phyloP scores from a whole-genome alignment of 2,329 filamentous ascomycete genomes.

The Lachnellula subtilissima region DNA sequence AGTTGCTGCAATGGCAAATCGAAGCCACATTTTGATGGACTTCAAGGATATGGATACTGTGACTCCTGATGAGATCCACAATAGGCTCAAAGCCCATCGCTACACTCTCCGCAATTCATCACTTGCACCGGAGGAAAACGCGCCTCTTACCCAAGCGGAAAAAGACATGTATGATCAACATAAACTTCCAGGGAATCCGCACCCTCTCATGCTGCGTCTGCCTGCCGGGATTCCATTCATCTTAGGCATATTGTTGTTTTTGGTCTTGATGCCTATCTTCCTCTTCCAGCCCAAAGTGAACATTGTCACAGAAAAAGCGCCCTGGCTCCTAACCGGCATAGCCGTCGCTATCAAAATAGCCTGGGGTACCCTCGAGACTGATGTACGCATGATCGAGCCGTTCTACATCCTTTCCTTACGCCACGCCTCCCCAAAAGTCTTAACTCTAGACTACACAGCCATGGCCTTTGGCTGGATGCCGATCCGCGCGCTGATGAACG shows the following conservation, averaged over 20 bases:
- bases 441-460: conserved; percentile 69
- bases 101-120: conserved; percentile 69
- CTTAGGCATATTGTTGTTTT: conserved; percentile 50
- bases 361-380: conserved; percentile 65
- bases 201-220: conserved; percentile 63
- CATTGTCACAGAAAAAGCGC: conserved; percentile 53
- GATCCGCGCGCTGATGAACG: conserved; percentile 55
- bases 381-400: conserved; percentile 68
- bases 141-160: conserved; percentile 38
- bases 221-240: conserved; percentile 58
- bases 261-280: conserved; percentile 54
- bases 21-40: conserved; percentile 67
- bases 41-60: conserved; percentile 68
- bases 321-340: conserved; percentile 61
- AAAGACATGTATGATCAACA: conserved; percentile 45
- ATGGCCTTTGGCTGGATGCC: conserved; percentile 65
- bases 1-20: conserved; percentile 69
- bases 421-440: conserved; percentile 58
- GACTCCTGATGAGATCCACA: conserved; percentile 61
- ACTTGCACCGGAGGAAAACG: conserved; percentile 58
- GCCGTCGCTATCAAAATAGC: conserved; percentile 63
- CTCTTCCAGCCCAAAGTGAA: conserved; percentile 52
- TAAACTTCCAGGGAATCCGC: conserved; percentile 53
- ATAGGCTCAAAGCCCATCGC: conserved; percentile 58
- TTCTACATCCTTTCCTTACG: conserved; percentile 66